Evolutionary conservation across 75 land plant species (phyloP), one percentile per base, ranked within the genome.

Genomic region (Ceratopteris richardii): DNA sequence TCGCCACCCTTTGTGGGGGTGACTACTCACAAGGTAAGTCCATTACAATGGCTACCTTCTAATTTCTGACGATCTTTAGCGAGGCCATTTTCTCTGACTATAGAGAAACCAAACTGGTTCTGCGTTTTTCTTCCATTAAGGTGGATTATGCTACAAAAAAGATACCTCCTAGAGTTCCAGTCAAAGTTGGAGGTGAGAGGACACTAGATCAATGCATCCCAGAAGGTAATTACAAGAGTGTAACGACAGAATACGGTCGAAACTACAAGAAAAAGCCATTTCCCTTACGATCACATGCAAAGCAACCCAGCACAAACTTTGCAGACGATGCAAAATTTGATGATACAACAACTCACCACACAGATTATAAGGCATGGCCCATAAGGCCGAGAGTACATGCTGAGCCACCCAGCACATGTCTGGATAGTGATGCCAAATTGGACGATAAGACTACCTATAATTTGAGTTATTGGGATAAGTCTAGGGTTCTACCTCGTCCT

Each of bases 71-170:
- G 9, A 33, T 33, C 37, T 33, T 33, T n/a, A n/a, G n/a, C n/a
- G n/a, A n/a, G n/a, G n/a, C n/a, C n/a, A n/a, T n/a, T n/a, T n/a
- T n/a, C n/a, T n/a, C n/a, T n/a, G n/a, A n/a, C n/a, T n/a, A n/a
- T n/a, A n/a, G n/a, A n/a, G n/a, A n/a, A n/a, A n/a, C n/a, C n/a
- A n/a, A n/a, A n/a, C n/a, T n/a, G n/a, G n/a, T n/a, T n/a, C n/a
- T n/a, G n/a, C n/a, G n/a, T n/a, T 9, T 33, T 33, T 33, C 7
- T 33, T 3, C 9, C 9, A 33, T 9, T 9, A 33, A 18, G 50
- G 54, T 52, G 54, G 54, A 52, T 23, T 52, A 52, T 14, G 2
- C 12, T 13, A 25, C 54, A 25, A 52, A 52, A 23, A 52, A 24
- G 27, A 22, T 52, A 11, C 54, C 54, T 6, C 2, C 2, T 28